Conservation (phyloP, 495 filamentous ascomycete genomes). For the Aspergillus hancockii region DNA sequence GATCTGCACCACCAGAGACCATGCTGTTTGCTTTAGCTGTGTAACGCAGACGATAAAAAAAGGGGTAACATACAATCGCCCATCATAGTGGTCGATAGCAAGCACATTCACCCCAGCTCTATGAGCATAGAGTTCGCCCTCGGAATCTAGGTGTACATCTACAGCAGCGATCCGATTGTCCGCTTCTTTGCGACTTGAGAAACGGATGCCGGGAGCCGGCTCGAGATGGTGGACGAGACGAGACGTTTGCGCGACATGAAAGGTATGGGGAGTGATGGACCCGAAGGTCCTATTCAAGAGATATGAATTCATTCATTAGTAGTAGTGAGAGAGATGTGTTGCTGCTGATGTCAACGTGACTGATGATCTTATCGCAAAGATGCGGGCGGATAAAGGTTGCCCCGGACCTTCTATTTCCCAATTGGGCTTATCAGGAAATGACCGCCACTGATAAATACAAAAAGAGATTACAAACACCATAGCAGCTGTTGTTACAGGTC, state of each 20-base stretch:
- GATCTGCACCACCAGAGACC: conserved; percentile 79
- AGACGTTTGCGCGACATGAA: conserved; percentile 64
- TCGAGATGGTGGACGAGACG: conserved; percentile 62
- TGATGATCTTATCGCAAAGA: conserved; percentile 5
- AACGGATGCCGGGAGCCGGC: conserved; percentile 62
- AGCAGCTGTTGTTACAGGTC: background rate
- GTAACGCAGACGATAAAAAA: background rate
- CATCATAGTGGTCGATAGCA: conserved; percentile 74
- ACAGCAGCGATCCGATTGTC: background rate
- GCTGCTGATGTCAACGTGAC: background rate
- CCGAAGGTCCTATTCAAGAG: conserved; percentile 73
- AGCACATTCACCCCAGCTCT: conserved; percentile 74
- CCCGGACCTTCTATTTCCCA: background rate
- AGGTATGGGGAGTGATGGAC: conserved; percentile 55
- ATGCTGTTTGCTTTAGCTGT: conserved; percentile 59
- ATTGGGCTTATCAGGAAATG: no score
- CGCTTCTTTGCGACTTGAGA: conserved; percentile 58
- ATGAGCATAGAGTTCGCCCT: conserved; percentile 59
- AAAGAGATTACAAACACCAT: background rate
- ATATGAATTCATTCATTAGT: conserved; percentile 75
- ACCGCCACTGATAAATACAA: background rate
- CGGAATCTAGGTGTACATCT: conserved; percentile 23
- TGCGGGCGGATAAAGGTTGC: background rate
- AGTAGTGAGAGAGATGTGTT: background rate
- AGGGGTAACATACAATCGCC: conserved; percentile 63